A percentile compares a stretch with the other conserved stretches of the same genome.
These are phyloP conservation scores for Cavenderia fasciculata DNA, from an alignment of 78 protist species.

Conservation along the genomic window DNA sequence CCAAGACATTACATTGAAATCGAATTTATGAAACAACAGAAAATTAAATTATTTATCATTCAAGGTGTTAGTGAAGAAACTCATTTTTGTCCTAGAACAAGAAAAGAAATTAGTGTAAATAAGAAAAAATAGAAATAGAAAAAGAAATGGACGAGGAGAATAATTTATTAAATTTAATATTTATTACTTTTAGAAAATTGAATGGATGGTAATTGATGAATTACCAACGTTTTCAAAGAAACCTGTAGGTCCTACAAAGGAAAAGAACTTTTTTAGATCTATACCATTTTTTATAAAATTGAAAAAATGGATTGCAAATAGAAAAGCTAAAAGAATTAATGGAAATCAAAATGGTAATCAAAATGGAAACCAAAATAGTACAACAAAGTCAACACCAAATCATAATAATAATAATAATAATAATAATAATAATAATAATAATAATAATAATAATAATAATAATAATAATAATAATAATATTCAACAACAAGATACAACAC, in stretches of 20 bases:
- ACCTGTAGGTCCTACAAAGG: slow-evolving; percentile 4
- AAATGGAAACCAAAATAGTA: background rate
- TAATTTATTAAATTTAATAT: too few species aligned
- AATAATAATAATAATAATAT: background rate
- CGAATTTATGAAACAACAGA: slow-evolving; percentile 51
- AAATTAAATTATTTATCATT: slow-evolving; percentile 75
- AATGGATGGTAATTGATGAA: slow-evolving; percentile 60
- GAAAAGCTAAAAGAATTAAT: slow-evolving; percentile 2
- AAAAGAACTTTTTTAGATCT: slow-evolving; percentile 60
- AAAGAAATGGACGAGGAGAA: too few species aligned
- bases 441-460: slow-evolving; percentile 1
- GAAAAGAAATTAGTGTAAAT: slow-evolving; percentile 87
- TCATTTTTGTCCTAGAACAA: slow-evolving; percentile 81
- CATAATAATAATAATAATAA: background rate
- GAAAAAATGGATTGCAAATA: slow-evolving; percentile 46
- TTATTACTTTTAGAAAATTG: slow-evolving; percentile 32
- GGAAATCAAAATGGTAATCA: background rate
- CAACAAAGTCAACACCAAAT: slow-evolving; percentile 10
- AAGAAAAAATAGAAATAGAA: background rate
- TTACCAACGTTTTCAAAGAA: slow-evolving; percentile 38
- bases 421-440: slow-evolving; percentile 1
- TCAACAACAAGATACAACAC: background rate
- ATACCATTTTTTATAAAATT: slow-evolving; percentile 62
- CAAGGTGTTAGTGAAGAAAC: slow-evolving; percentile 83
- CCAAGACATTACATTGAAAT: slow-evolving; percentile 50